Conservation (phyloP, 495 filamentous ascomycete genomes). For the Patellaria atrata region DNA sequence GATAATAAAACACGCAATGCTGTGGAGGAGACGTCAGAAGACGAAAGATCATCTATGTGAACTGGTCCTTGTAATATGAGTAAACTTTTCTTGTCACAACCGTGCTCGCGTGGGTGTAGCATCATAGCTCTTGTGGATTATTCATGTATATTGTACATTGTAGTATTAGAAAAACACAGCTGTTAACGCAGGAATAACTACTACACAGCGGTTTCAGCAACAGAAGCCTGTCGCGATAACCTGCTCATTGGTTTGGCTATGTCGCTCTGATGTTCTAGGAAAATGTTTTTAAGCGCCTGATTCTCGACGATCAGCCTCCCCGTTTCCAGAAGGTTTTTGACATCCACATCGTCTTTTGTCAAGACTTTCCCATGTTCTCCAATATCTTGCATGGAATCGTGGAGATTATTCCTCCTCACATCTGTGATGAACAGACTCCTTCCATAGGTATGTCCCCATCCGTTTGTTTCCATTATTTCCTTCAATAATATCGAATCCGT, state of each 20-base stretch:
- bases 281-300: constrained; percentile 58
- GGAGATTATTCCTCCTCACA: constrained; percentile 38
- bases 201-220: too few species aligned
- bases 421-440: constrained; percentile 66
- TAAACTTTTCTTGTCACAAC: too few species aligned
- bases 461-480: constrained; percentile 51
- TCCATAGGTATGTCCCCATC: constrained; percentile 55
- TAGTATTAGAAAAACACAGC: too few species aligned
- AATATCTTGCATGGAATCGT: constrained; percentile 41
- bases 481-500: constrained; percentile 31
- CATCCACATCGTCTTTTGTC: constrained; percentile 63
- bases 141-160: too few species aligned
- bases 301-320: constrained; percentile 78
- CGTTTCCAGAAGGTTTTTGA: constrained; percentile 80
- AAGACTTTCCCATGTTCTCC: constrained; percentile 53
- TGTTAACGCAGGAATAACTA: too few species aligned
- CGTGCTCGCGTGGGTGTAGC: too few species aligned
- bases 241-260: constrained; percentile 23
- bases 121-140: too few species aligned
- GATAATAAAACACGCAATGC: too few species aligned
- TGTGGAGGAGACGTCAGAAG: too few species aligned
- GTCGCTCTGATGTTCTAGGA: constrained; percentile 65
- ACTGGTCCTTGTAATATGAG: too few species aligned
- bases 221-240: too few species aligned
- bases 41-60: too few species aligned